Percentiles rank a stretch among this genome's conserved stretches.
Conservation (phyloP, 2,329 filamentous ascomycete genomes). For the Alternaria rosae region DNA sequence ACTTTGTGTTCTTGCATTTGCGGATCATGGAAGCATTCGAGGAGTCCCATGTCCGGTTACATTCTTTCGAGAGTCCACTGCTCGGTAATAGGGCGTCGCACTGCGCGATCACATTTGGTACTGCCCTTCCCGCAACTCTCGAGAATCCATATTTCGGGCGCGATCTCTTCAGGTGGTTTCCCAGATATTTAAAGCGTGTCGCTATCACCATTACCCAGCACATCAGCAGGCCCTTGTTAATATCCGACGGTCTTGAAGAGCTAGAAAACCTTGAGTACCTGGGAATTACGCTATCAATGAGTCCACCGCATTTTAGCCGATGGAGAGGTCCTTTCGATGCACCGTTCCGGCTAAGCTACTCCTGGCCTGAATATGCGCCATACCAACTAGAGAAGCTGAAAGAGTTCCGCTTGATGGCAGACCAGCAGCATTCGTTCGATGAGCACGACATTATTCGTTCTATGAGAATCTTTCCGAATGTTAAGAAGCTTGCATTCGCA, state of each 20-base stretch:
- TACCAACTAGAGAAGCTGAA: neutral
- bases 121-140: too few species aligned
- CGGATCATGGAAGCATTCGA: neutral
- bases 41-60: neutral
- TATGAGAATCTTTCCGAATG: neutral
- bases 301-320: neutral
- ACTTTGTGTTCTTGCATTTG: too few species aligned
- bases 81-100: neutral
- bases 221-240: neutral
- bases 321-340: neutral
- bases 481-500: neutral
- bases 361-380: neutral
- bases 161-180: neutral
- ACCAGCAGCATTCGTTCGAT: neutral
- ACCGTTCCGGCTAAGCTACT: neutral
- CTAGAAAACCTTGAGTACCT: neutral
- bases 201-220: neutral
- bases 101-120: too few species aligned
- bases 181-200: neutral
- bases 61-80: neutral
- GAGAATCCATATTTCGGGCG: too few species aligned
- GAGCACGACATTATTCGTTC: too few species aligned
- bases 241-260: neutral
- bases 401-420: neutral
- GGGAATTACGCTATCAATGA: neutral